Conservation (phyloP, 179 eudicot genomes). For the Dionaea muscipula region DNA sequence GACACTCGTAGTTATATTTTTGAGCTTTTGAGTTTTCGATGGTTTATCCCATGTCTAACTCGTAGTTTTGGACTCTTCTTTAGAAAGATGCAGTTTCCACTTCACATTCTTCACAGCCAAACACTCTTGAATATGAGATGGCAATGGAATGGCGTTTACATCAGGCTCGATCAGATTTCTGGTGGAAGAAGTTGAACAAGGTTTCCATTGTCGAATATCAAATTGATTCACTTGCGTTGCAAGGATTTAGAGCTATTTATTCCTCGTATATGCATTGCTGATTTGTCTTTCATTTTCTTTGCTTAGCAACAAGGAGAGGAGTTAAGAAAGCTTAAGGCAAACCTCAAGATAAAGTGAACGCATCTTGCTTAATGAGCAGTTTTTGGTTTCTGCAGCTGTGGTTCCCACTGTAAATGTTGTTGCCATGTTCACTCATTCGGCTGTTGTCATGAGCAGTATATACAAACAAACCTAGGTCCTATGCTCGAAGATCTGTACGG, state of each 20-base stretch:
- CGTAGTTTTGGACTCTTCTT: neutral
- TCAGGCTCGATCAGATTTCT: constrained; percentile 37
- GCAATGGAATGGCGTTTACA: constrained; percentile 68
- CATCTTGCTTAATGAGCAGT: neutral
- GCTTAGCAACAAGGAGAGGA: constrained; percentile 29
- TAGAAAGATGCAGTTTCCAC: constrained; percentile 75
- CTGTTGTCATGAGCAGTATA: neutral
- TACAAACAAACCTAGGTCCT: too few species aligned
- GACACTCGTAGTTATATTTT: neutral
- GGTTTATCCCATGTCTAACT: neutral
- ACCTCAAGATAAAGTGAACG: constrained; percentile 18
- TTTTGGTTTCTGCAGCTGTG: neutral
- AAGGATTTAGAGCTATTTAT: neutral
- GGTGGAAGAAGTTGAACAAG: constrained; percentile 41
- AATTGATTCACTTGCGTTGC: neutral
- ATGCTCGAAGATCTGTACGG: too few species aligned
- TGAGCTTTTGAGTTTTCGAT: neutral
- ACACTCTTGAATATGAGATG: constrained; percentile 68
- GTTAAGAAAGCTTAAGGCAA: constrained; percentile 20
- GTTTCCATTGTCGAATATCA: constrained; percentile 13
- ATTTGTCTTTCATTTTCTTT: constrained; percentile 8
- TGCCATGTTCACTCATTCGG: neutral
- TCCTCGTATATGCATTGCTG: neutral
- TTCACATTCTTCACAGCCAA: constrained; percentile 64
- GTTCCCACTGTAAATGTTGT: neutral